Evolutionary conservation across 192 early-diverging fungal species (phyloP).

Genomic region (Mortierella antarctica): DNA sequence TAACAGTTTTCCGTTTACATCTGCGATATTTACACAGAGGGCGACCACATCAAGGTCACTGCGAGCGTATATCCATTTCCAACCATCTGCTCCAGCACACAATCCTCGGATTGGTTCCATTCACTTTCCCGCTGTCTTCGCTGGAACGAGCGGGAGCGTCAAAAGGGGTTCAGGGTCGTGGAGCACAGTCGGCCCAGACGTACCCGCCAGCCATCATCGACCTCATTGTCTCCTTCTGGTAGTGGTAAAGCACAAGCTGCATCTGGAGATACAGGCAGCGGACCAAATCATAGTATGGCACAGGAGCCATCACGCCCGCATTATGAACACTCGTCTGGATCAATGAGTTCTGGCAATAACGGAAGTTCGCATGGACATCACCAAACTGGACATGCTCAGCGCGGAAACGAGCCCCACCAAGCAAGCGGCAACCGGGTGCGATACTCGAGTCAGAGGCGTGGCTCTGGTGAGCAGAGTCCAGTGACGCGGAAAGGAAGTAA

Average conservation of each 20-base stretch:
- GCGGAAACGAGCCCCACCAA: not conserved
- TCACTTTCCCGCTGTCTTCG: conserved; percentile 84
- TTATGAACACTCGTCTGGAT: too few relatives aligned
- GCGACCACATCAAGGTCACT: conserved; percentile 89
- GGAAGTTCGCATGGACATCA: too few relatives aligned
- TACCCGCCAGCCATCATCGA: conserved; percentile 16
- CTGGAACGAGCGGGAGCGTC: conserved; percentile 94
- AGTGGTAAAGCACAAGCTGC: not conserved
- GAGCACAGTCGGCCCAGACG: conserved; percentile 47
- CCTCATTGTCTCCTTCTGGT: conserved; percentile 6
- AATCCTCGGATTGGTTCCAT: conserved; percentile 92
- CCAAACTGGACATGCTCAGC: too few relatives aligned
- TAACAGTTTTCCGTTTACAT: not conserved
- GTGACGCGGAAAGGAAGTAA: conserved; percentile 2
- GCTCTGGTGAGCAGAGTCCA: conserved; percentile 2
- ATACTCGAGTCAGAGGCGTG: not conserved
- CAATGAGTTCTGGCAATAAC: too few relatives aligned
- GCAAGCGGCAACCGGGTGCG: conserved; percentile 12
- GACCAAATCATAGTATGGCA: not conserved
- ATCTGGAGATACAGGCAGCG: not conserved
- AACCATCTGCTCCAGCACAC: conserved; percentile 81
- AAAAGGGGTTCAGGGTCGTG: conserved; percentile 80
- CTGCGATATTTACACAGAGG: conserved; percentile 55
- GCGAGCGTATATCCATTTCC: conserved; percentile 90
- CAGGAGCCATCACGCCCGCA: not conserved